Base-by-base conservation (phyloP, 1,284 basidiomycete genomes). In the Pascua guehoae region DNA sequence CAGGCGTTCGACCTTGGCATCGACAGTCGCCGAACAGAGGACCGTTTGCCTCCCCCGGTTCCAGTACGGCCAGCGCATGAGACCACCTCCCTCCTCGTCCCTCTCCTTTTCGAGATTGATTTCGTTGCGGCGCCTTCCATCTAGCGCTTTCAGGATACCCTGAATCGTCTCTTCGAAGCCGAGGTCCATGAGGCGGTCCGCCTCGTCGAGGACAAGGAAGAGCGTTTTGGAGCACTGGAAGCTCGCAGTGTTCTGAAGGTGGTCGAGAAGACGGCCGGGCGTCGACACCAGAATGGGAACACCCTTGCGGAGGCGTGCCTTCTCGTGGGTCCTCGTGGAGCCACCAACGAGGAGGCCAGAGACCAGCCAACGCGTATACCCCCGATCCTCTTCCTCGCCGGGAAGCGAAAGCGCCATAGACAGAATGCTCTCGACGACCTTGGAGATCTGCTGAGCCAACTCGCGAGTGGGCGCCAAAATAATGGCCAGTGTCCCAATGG, bases 151-250 rank as follows among this genome's bases (percentile, higher is more conserved):
- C 53, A 98, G 79, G 66, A 98, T 97, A 0, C 91, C 93, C 49
- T 83, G 84, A 56, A 85, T 81, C 0, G 81, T 82, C 66, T 85
- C 83, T 64, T 85, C 84, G 58, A 86, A 84, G 0, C 84, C 83
- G 43, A 85, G 79, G 67, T 89, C 87, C 83, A 88, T 86, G 43
- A 89, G 74, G 12, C 94, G 81, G 78, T 99, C 96, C 3, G 96
- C 95, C 79, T 99, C 96, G 71, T 99, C 96, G 37, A 98, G 84
- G 1, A 99, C 87, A 15, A 99, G 82, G 91, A 95, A 98, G 53
- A 91, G 85, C 69, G 90, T 91, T 78, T 96, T 96, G 54, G 88
- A 89, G 51, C 92, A 86, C 66, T 94, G 88, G 76, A 98, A 90
- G 4, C 89, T 88, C 0, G 86, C 84, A 0, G 96, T 98, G 67